A percentile compares a stretch with the other conserved stretches of the same genome.
These are phyloP conservation scores for Brassica rapa DNA, from an alignment of 345 rosid genomes.

Conservation along the genomic window DNA sequence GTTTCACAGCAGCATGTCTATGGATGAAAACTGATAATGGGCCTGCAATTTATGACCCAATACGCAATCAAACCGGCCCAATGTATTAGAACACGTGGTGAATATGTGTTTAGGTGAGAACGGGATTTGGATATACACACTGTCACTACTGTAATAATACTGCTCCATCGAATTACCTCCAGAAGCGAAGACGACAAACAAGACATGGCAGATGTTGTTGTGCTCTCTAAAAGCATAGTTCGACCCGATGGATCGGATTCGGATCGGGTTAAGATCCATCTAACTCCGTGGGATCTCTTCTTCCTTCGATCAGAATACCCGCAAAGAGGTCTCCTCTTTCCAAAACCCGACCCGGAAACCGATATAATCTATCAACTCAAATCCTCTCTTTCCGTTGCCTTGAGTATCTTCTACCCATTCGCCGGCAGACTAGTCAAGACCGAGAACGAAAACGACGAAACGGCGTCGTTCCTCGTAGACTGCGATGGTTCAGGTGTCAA, in stretches of 20 bases:
- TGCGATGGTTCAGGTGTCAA: constrained; percentile 4
- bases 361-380: neutral
- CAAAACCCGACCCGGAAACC: neutral
- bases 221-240: neutral
- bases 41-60: neutral
- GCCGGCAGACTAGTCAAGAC: neutral
- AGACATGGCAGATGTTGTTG: neutral
- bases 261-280: constrained; percentile 14
- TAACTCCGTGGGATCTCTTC: constrained; percentile 36
- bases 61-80: neutral
- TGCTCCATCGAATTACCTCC: neutral
- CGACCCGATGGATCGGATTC: neutral
- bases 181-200: neutral
- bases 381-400: neutral
- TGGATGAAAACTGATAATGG: neutral
- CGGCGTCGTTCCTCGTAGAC: neutral
- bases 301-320: neutral
- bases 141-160: neutral
- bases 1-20: too few species aligned
- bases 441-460: neutral
- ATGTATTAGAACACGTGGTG: neutral
- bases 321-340: constrained; percentile 18
- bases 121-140: neutral
- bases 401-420: neutral
- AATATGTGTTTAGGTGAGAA: neutral